A percentile compares a stretch with the other conserved stretches of the same genome.
These are phyloP conservation scores for Rauvolfia tetraphylla DNA, from an alignment of 257 asterid genomes.

Conservation along the genomic window DNA sequence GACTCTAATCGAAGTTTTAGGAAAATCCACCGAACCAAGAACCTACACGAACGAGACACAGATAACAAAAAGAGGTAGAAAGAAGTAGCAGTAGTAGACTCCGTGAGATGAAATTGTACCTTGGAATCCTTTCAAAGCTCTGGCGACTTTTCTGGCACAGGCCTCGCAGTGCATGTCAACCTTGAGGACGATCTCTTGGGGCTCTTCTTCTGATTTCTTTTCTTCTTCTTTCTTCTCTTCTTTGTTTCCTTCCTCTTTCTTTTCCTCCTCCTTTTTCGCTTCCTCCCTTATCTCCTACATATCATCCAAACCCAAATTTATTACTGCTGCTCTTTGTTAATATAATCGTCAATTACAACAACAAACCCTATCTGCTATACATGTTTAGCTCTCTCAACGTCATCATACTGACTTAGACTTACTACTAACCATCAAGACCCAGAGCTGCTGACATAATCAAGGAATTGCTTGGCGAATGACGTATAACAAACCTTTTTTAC, in stretches of 20 bases:
- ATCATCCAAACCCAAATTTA: no score
- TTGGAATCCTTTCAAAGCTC: slow-evolving; percentile 65
- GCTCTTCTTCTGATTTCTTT: slow-evolving; percentile 24
- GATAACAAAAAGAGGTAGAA: neutral
- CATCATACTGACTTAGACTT: neutral
- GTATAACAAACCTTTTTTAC: neutral
- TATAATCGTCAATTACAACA: no score
- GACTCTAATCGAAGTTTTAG: neutral
- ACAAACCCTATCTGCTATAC: no score
- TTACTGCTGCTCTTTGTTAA: no score
- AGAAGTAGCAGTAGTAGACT: neutral
- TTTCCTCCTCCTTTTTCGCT: slow-evolving; percentile 24
- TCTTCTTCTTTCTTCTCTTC: slow-evolving; percentile 19
- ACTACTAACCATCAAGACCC: neutral
- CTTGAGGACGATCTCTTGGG: slow-evolving; percentile 58
- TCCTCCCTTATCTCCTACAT: slow-evolving; percentile 30
- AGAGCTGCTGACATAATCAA: neutral
- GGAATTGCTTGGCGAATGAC: neutral
- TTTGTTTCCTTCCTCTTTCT: slow-evolving; percentile 6
- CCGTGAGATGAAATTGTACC: slow-evolving; percentile 22
- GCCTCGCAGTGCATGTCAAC: slow-evolving; percentile 94
- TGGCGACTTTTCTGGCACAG: slow-evolving; percentile 78
- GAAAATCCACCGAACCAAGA: neutral
- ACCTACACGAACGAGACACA: neutral
- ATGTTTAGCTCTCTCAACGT: no score